Evolutionary conservation across 163 green algal genomes (phyloP), one percentile per base, ranked within the genome.

Genomic region (Chloromonas sp.): DNA sequence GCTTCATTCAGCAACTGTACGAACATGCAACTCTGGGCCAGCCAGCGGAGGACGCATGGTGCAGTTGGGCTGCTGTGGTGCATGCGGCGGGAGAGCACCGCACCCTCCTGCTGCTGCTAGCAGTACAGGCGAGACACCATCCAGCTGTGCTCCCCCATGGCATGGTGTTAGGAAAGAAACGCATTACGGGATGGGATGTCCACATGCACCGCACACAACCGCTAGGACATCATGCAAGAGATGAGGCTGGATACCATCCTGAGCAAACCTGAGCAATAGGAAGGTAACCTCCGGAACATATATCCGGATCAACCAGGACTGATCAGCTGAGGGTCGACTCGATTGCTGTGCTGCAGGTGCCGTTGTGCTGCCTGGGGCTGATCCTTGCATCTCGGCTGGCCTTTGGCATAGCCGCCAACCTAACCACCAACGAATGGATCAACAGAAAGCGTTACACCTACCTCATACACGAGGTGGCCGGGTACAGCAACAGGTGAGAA

Each of bases 381-480:
- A 89, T 89, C 15, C 84, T 95, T 60, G 83, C 86, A n/a, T 57
- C 0, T 0, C 89, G 93, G 1, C 81, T 86, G 60, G n/a, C 83
- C 2, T 86, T 92, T 15, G 91, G 87, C 84, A 88, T 89, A 1
- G 85, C 90, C n/a, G 90, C 85, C 66, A 95, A 95, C 87, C 88
- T 97, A 14, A 97, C 94, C 14, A 90, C 90, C 78, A 95, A 96
- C 71, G 94, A 98, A 89, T 84, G 94, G 77, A 83, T 96, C 60
- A 91, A 93, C 84, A 83, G 90, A 0, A 14, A 85, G 2, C 86
- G 88, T 2, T 95, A 96, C 71, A 70, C 80, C 58, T 94, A 96
- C 87, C 84, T 96, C 61, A 82, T 80, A 14, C 66, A 90, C 78
- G 83, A 87, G 60, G 60, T 58, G n/a, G 86, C 36, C 14, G 88